Percentiles rank a stretch among this genome's conserved stretches.
phyloP scores from a whole-genome alignment of 2,329 filamentous ascomycete genomes.

The Fusarium sarcochroum region DNA sequence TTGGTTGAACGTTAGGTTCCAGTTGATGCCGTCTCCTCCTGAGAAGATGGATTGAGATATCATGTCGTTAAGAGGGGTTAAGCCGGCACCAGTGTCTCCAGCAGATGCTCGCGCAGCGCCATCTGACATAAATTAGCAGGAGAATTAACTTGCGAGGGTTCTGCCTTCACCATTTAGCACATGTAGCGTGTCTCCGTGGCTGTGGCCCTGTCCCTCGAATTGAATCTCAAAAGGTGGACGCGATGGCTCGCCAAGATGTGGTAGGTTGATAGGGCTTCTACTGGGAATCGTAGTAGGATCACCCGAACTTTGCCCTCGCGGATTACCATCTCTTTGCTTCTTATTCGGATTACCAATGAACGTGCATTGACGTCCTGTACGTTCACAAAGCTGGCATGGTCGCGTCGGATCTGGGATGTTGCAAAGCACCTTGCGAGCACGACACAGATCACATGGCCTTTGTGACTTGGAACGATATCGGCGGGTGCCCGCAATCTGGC shows the following conservation, averaged over 20 bases:
- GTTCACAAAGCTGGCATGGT: conserved; percentile 46
- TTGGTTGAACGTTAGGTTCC: neutral
- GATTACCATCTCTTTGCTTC: neutral
- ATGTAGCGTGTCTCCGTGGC: no score
- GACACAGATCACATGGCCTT: conserved; percentile 5
- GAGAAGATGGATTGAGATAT: neutral
- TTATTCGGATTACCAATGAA: conserved; percentile 43
- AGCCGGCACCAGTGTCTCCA: fast-evolving
- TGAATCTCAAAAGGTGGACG: no score
- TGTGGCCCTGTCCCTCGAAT: no score
- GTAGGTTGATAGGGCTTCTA: no score
- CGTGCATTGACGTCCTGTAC: conserved; percentile 43
- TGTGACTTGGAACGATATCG: conserved; percentile 13
- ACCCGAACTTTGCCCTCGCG: no score
- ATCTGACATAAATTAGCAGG: neutral
- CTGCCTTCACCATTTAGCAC: neutral
- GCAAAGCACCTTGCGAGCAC: conserved; percentile 45
- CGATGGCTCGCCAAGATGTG: no score
- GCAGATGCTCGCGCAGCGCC: neutral
- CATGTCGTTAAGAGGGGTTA: neutral
- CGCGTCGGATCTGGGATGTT: conserved; percentile 47
- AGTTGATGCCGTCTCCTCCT: neutral
- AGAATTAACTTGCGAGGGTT: fast-evolving
- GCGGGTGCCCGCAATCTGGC: conserved; percentile 9
- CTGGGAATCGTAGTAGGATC: no score